Evolutionary conservation across 257 asterid species (phyloP).

Genomic region (Gentiana straminea): DNA sequence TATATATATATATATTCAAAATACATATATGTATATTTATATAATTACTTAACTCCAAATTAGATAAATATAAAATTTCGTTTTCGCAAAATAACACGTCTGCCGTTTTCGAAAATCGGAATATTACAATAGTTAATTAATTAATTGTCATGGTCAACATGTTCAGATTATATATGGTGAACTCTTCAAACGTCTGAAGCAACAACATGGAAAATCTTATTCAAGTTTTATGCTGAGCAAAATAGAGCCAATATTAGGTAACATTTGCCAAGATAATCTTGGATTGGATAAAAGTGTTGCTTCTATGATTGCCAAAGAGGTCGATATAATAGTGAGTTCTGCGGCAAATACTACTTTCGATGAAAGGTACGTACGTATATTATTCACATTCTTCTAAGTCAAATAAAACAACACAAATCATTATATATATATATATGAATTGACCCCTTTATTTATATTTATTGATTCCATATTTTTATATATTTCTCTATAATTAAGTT

Average conservation of each 20-base stretch:
- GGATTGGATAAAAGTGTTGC: slow-evolving; percentile 61
- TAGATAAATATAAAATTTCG: too few relatives aligned
- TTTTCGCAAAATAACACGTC: too few relatives aligned
- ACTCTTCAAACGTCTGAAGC: slow-evolving; percentile 65
- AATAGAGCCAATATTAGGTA: slow-evolving; percentile 71
- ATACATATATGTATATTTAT: too few relatives aligned
- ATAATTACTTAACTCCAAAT: too few relatives aligned
- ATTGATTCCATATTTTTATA: too few relatives aligned
- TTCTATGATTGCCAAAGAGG: slow-evolving; percentile 39
- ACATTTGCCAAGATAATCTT: slow-evolving; percentile 57
- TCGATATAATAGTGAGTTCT: slow-evolving; percentile 67
- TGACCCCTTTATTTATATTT: too few relatives aligned
- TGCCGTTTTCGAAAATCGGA: too few relatives aligned
- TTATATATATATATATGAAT: neutral
- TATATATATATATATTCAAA: too few relatives aligned
- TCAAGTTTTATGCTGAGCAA: slow-evolving; percentile 74
- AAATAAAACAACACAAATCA: neutral
- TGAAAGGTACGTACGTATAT: slow-evolving; percentile 44
- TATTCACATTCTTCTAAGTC: neutral
- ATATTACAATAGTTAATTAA: too few relatives aligned
- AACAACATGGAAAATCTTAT: slow-evolving; percentile 67
- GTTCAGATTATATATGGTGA: slow-evolving; percentile 53
- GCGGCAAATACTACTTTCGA: slow-evolving; percentile 92
- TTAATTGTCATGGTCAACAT: neutral
- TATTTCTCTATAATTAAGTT: too few relatives aligned